phyloP scores from a whole-genome alignment of 1,139 yeast genomes.

The Zygotorulaspora mrakii region DNA sequence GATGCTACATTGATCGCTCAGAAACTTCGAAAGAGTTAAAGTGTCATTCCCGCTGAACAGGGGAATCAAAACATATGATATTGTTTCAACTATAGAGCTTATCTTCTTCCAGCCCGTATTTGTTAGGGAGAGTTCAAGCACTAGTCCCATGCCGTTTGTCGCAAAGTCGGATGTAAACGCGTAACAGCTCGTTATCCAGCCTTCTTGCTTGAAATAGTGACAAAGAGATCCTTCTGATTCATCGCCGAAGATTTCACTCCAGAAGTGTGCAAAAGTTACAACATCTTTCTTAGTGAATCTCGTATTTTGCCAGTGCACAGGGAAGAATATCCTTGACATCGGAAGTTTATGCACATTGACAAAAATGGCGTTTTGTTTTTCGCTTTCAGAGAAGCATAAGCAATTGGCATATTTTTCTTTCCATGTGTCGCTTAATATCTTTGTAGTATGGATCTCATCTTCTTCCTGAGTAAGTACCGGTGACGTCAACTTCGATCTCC shows the following conservation, averaged over 20 bases:
- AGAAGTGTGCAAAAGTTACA: slow-evolving; percentile 39
- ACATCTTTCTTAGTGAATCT: slow-evolving; percentile 21
- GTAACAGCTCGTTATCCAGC: slow-evolving; percentile 38
- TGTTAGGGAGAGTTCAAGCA: slow-evolving; percentile 48
- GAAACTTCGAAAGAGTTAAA: slow-evolving; percentile 37
- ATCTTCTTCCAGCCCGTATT: slow-evolving; percentile 40
- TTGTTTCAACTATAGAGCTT: slow-evolving; percentile 32
- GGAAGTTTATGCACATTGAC: slow-evolving; percentile 35
- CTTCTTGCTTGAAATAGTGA: slow-evolving; percentile 35
- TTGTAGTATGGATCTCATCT: not conserved
- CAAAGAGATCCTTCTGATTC: slow-evolving; percentile 51
- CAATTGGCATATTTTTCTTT: slow-evolving; percentile 14
- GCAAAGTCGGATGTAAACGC: slow-evolving; percentile 44
- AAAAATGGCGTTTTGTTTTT: slow-evolving; percentile 27
- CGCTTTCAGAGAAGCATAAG: slow-evolving; percentile 24
- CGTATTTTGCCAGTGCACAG: slow-evolving; percentile 27
- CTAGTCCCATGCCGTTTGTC: slow-evolving; percentile 37
- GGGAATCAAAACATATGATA: slow-evolving; percentile 35
- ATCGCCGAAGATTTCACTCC: slow-evolving; percentile 62
- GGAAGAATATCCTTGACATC: slow-evolving; percentile 42
- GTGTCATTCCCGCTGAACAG: slow-evolving; percentile 23
- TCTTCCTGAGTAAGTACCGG: slow-evolving; percentile 1
- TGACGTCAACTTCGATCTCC: slow-evolving; percentile 2
- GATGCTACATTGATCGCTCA: slow-evolving; percentile 46
- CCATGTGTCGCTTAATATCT: slow-evolving; percentile 25